Percentiles rank a stretch among this genome's conserved stretches.
These are phyloP conservation scores for Daldinia caldariorum DNA, from an alignment of 495 filamentous ascomycete genomes.

Conservation along the genomic window DNA sequence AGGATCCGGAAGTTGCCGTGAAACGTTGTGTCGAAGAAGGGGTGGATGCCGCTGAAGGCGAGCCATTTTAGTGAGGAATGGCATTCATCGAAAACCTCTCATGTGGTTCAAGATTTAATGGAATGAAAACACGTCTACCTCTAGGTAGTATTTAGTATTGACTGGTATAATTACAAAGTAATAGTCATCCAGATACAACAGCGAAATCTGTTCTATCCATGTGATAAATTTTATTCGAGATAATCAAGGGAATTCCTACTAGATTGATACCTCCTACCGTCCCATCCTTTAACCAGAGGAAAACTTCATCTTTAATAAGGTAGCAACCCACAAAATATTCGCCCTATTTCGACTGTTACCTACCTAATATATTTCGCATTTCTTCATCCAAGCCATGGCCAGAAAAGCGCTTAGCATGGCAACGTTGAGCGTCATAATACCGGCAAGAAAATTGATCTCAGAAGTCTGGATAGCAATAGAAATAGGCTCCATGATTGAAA, in stretches of 20 bases:
- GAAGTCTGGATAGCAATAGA: neutral
- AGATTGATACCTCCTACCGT: too few relatives aligned
- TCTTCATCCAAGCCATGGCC: slow-evolving; percentile 3
- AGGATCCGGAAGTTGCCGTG: slow-evolving; percentile 69
- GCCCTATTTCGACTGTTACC: neutral
- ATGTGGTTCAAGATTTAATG: too few relatives aligned
- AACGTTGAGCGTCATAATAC: slow-evolving; percentile 22
- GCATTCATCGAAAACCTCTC: neutral
- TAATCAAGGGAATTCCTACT: neutral
- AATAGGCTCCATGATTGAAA: slow-evolving; percentile 22
- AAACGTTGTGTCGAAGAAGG: slow-evolving; percentile 68
- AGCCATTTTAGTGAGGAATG: slow-evolving; percentile 49
- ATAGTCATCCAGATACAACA: neutral
- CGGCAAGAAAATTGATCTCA: slow-evolving; percentile 34
- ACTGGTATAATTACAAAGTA: neutral
- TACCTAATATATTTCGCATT: neutral
- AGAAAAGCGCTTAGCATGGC: slow-evolving; percentile 21
- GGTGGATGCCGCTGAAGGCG: slow-evolving; percentile 72
- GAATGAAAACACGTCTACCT: too few relatives aligned
- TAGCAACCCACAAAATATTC: neutral
- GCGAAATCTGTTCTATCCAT: too few relatives aligned
- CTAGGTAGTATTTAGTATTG: too few relatives aligned
- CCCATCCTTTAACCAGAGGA: neutral
- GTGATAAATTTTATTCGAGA: too few relatives aligned
- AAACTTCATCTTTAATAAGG: neutral